Percentiles rank a stretch among this genome's conserved stretches.
Conservation (phyloP, 345 rosid genomes). For the Pistacia vera region DNA sequence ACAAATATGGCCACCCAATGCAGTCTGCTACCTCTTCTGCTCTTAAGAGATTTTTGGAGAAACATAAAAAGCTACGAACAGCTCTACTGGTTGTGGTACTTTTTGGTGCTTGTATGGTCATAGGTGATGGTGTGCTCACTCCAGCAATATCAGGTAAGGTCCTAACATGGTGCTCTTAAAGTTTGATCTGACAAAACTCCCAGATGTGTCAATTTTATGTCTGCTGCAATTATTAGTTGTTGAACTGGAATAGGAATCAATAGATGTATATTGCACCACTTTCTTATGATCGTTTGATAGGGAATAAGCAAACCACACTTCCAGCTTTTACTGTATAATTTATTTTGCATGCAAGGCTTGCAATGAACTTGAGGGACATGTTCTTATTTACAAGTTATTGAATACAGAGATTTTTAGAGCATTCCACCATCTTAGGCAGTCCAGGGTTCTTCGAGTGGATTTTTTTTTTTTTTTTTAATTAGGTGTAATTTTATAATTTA, state of each 20-base stretch:
- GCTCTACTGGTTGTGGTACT: constrained; percentile 74
- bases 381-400: background rate
- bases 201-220: background rate
- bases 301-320: background rate
- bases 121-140: constrained; percentile 90
- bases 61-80: constrained; percentile 70
- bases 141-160: constrained; percentile 83
- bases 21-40: constrained; percentile 46
- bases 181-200: background rate
- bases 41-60: constrained; percentile 70
- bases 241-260: background rate
- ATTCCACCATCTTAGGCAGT: background rate
- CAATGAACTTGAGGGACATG: constrained; percentile 6
- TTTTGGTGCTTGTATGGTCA: constrained; percentile 86
- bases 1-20: constrained; percentile 62
- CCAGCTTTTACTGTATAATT: background rate
- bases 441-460: background rate
- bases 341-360: background rate
- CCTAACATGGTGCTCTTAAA: background rate
- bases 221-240: background rate
- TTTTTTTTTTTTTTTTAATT: no score
- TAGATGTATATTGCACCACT: background rate
- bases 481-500: no score
- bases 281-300: background rate
- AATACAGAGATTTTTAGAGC: background rate